Evolutionary conservation across 257 asterid genomes (phyloP).

Genomic region (Solanum tarijense): DNA sequence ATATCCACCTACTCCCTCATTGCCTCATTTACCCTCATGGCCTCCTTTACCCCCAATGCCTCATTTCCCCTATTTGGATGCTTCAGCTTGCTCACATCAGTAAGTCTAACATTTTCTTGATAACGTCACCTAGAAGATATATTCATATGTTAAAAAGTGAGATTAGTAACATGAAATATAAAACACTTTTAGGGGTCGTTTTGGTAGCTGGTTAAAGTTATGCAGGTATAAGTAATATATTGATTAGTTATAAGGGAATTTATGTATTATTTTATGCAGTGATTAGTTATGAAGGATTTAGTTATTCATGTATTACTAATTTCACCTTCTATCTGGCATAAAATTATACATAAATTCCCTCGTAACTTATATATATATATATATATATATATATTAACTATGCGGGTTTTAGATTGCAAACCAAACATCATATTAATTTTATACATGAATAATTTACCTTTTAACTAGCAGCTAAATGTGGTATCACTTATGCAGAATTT

Average conservation of each 20-base stretch:
- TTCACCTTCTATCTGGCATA: neutral
- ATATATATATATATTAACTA: too few relatives aligned
- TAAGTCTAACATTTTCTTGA: slow-evolving; percentile 22
- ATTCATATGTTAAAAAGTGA: neutral
- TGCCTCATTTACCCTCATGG: slow-evolving; percentile 6
- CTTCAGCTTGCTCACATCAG: slow-evolving; percentile 78
- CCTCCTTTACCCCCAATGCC: slow-evolving; percentile 30
- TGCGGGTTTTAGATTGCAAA: too few relatives aligned
- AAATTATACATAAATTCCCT: too few relatives aligned
- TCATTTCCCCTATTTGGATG: slow-evolving; percentile 39
- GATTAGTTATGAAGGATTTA: neutral
- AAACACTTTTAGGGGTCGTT: neutral
- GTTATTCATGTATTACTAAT: neutral
- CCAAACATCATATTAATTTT: neutral
- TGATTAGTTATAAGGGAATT: neutral
- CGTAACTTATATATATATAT: neutral
- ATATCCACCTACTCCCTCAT: slow-evolving; percentile 3
- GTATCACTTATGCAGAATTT: neutral
- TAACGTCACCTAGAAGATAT: neutral
- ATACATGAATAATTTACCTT: too few relatives aligned
- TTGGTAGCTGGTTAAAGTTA: neutral
- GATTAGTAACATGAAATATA: neutral
- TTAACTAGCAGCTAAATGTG: neutral
- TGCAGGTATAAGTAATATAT: neutral
- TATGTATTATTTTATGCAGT: neutral